Evolutionary conservation across 495 filamentous ascomycete genomes (phyloP).

Genomic region (Rostrohypoxylon terebratum): DNA sequence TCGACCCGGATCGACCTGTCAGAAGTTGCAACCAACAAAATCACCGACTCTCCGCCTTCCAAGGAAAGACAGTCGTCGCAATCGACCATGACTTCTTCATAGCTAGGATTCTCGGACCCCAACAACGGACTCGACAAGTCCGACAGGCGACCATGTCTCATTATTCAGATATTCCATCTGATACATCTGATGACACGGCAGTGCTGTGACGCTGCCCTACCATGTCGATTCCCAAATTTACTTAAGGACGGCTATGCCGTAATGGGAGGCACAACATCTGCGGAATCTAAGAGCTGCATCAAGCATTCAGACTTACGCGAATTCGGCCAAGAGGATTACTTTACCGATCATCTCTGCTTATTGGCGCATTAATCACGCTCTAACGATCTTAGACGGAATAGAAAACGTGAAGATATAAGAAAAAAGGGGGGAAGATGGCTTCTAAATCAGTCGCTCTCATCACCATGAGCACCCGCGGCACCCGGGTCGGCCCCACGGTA

Average conservation of each 20-base stretch:
- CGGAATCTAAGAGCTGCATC: background rate
- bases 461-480: constrained; percentile 52
- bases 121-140: background rate
- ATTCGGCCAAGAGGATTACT: background rate
- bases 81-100: background rate
- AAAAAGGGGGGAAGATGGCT: constrained; percentile 36
- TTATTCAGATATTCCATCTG: background rate
- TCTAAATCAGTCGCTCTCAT: constrained; percentile 57
- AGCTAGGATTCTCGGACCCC: background rate
- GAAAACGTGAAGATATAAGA: background rate
- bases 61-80: background rate
- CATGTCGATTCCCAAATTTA: background rate
- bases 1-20: background rate
- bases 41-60: constrained; percentile 16
- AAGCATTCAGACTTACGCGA: background rate
- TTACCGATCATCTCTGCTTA: background rate
- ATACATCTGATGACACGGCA: background rate
- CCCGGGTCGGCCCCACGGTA: constrained; percentile 52
- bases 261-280: constrained; percentile 4
- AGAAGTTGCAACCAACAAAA: constrained; percentile 1
- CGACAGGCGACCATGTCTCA: constrained; percentile 3
- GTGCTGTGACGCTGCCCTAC: background rate
- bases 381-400: background rate
- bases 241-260: background rate
- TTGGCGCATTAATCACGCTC: background rate